Evolutionary conservation across 768 basidiomycete species (phyloP).

Genomic region (Collybiopsis confluens): DNA sequence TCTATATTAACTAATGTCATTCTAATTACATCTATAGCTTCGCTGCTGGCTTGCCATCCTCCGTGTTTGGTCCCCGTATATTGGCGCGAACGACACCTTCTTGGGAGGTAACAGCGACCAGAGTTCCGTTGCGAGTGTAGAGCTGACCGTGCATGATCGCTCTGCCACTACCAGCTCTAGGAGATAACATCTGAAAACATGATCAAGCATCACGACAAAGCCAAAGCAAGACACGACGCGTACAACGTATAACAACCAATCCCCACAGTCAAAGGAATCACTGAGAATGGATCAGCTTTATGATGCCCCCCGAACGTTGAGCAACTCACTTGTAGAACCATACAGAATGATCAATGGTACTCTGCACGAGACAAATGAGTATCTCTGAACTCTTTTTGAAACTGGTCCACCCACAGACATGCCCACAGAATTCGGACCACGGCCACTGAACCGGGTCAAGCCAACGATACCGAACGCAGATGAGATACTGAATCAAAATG

Average conservation of each 20-base stretch:
- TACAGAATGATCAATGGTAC: constrained; percentile 75
- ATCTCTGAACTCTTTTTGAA: background rate
- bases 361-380: constrained; percentile 34
- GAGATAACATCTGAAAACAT: constrained; percentile 53
- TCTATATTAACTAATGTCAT: background rate
- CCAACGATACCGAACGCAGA: constrained; percentile 52
- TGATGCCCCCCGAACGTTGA: background rate
- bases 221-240: constrained; percentile 19
- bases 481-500: constrained; percentile 43
- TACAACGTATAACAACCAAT: constrained; percentile 79
- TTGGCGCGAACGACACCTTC: constrained; percentile 73
- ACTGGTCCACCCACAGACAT: constrained; percentile 53
- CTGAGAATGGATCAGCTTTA: constrained; percentile 28
- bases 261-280: constrained; percentile 70
- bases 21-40: constrained; percentile 29
- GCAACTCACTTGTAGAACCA: constrained; percentile 64
- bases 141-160: constrained; percentile 71
- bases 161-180: constrained; percentile 60
- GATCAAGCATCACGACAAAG: constrained; percentile 4
- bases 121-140: constrained; percentile 59
- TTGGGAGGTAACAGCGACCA: constrained; percentile 76
- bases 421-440: constrained; percentile 43
- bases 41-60: constrained; percentile 20
- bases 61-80: constrained; percentile 34
- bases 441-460: constrained; percentile 40